Percentiles rank a stretch among this genome's conserved stretches.
These are phyloP conservation scores for Pichia insulana DNA, from an alignment of 805 yeast species.

Conservation along the genomic window DNA sequence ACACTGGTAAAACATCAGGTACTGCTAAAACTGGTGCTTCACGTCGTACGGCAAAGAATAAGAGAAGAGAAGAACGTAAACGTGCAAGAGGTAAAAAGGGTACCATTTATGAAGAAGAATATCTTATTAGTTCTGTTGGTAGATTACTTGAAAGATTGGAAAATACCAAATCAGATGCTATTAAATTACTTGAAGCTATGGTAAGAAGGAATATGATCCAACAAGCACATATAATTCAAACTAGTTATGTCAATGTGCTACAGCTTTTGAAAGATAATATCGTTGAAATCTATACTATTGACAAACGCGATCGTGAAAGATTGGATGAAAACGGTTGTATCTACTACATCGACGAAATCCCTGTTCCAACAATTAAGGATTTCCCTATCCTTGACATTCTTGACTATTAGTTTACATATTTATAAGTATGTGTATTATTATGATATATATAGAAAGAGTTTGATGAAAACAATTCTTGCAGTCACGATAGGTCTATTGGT, in stretches of 20 bases:
- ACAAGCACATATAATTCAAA: constrained; percentile 78
- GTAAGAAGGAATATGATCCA: constrained; percentile 62
- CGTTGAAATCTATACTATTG: constrained; percentile 69
- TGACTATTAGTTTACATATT: constrained; percentile 37
- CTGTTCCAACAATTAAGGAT: constrained; percentile 55
- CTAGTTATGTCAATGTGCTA: constrained; percentile 49
- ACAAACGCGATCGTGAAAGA: constrained; percentile 83
- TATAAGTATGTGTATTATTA: too few species aligned
- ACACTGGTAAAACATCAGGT: constrained; percentile 92
- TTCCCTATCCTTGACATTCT: constrained; percentile 52
- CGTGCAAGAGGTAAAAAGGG: constrained; percentile 97
- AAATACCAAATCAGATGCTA: constrained; percentile 67
- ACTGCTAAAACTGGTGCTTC: constrained; percentile 97
- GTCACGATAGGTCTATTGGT: too few species aligned
- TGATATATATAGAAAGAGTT: too few species aligned
- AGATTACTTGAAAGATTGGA: constrained; percentile 77
- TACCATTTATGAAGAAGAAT: constrained; percentile 94
- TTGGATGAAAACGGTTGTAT: constrained; percentile 82
- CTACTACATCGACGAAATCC: constrained; percentile 68
- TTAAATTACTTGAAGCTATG: constrained; percentile 64
- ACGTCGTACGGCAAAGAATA: constrained; percentile 83
- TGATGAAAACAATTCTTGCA: too few species aligned
- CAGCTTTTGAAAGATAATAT: constrained; percentile 50
- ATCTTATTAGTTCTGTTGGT: constrained; percentile 78
- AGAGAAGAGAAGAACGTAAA: constrained; percentile 91